Evolutionary conservation across 2,329 filamentous ascomycete genomes (phyloP), one percentile per base, ranked within the genome.

Genomic region (Pestalotiopsis sp.): DNA sequence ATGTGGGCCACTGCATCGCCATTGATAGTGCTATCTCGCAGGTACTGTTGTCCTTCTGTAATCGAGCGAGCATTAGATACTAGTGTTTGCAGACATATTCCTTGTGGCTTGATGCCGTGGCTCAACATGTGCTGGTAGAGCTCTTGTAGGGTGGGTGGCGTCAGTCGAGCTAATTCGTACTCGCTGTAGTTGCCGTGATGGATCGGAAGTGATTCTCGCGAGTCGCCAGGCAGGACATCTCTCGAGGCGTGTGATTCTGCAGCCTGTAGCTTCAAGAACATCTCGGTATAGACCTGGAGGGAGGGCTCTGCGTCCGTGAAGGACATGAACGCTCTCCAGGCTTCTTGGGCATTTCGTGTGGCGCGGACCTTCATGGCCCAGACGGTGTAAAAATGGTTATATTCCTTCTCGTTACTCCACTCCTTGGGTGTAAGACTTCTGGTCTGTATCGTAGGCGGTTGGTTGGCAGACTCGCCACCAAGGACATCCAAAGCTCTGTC

Each of bases 111-210:
- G 23, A 91, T 75, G 1, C 84, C 83, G 2, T 82, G 80, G 1
- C 75, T 75, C 13, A 80, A 75, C 88, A 94, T 92, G 57, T 84
- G 81, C 12, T 83, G 75, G 69, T 91, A 92, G 4, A 95, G 81
- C 65, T 87, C 82, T 4, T 84, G 79, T 12, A 90, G 79, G 1
- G 82, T 85, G 2, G 92, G 92, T 1, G 91, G 88, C 14, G 84
- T 81, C 58, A 89, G 80, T n/a, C 88, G 84, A 52, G 89, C 85
- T 72, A 88, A 88, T 68, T 92, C 91, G 67, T 90, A 88, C n/a
- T 90, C 86, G 69, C 84, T 92, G 74, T 84, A 85, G 77, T 85
- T 92, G 78, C 82, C 80, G 67, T 88, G 84, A 23, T 90, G 80
- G 23, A 89, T 83, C 0, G 87, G 83, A 13, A 85, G 79, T 9